phyloP scores from a whole-genome alignment of 345 rosid species.

The Eucalyptus melliodora region DNA sequence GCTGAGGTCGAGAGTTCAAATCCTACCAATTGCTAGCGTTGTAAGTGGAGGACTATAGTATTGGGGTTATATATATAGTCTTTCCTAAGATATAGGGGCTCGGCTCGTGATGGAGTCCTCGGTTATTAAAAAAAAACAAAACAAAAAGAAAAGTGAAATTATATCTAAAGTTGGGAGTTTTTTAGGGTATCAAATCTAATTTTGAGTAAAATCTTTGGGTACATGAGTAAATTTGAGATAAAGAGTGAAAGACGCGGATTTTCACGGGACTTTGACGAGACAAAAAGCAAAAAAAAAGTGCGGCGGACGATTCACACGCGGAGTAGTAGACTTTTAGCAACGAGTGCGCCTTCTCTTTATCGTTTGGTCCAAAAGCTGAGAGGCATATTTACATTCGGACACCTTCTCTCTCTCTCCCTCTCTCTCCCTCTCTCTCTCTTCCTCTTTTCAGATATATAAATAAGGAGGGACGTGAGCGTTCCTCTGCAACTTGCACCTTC shows the following conservation, averaged over 20 bases:
- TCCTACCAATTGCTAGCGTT: no score
- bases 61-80: accelerated
- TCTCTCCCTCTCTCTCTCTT: not conserved
- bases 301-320: not conserved
- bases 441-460: not conserved
- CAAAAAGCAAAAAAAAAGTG: not conserved
- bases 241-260: not conserved
- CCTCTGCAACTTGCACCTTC: not conserved
- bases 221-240: no score
- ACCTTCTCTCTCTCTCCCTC: not conserved
- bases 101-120: no score
- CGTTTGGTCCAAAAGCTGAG: not conserved
- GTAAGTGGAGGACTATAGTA: accelerated
- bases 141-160: no score
- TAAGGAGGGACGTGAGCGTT: accelerated
- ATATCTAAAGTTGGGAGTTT: no score
- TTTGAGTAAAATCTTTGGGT: no score
- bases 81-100: accelerated
- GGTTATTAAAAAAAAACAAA: accelerated
- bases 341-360: not conserved
- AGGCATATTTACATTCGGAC: not conserved
- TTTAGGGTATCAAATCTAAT: no score
- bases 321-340: not conserved
- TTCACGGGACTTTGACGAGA: not conserved
- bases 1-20: accelerated